Evolutionary conservation across 371 early-diverging fungal species (phyloP).

Genomic region (Mucor piriformis): DNA sequence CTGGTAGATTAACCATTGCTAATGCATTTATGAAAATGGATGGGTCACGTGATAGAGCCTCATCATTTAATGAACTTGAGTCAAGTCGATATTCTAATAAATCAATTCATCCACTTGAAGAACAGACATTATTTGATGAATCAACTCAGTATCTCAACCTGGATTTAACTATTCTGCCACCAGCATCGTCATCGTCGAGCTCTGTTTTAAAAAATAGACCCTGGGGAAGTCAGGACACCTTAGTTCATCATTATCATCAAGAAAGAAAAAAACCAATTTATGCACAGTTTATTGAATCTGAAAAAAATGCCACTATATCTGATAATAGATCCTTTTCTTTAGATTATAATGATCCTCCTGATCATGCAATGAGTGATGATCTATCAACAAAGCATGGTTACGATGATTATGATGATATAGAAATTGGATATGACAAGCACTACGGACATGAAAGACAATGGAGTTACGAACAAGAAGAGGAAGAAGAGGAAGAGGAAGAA

Average conservation of each 20-base stretch:
- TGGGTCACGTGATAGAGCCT: conserved; percentile 12
- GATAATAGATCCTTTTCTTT: conserved; percentile 9
- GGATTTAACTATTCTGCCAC: conserved; percentile 13
- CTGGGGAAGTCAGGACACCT: conserved; percentile 51
- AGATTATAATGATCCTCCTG: conserved; percentile 11
- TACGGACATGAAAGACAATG: conserved; percentile 6
- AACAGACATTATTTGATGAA: conserved; percentile 19
- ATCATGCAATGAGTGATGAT: conserved; percentile 17
- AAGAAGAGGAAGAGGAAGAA: conserved; percentile 5
- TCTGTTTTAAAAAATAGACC: conserved; percentile 26
- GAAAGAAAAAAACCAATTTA: conserved; percentile 33
- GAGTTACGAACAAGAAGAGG: conserved; percentile 1
- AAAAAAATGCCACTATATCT: conserved; percentile 14
- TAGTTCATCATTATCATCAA: conserved; percentile 27
- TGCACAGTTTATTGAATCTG: conserved; percentile 24
- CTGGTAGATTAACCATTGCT: conserved; percentile 41
- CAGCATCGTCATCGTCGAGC: conserved; percentile 17
- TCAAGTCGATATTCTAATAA: too few species aligned
- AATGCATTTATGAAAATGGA: conserved; percentile 32
- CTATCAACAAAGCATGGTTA: conserved; percentile 17
- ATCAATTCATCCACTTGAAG: conserved; percentile 13
- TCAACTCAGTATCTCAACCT: conserved; percentile 7
- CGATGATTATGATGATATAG: conserved; percentile 19
- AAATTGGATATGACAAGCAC: conserved; percentile 7
- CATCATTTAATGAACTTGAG: conserved; percentile 20